phyloP scores from a whole-genome alignment of 163 green algal genomes.

The Scenedesmus sp. region DNA sequence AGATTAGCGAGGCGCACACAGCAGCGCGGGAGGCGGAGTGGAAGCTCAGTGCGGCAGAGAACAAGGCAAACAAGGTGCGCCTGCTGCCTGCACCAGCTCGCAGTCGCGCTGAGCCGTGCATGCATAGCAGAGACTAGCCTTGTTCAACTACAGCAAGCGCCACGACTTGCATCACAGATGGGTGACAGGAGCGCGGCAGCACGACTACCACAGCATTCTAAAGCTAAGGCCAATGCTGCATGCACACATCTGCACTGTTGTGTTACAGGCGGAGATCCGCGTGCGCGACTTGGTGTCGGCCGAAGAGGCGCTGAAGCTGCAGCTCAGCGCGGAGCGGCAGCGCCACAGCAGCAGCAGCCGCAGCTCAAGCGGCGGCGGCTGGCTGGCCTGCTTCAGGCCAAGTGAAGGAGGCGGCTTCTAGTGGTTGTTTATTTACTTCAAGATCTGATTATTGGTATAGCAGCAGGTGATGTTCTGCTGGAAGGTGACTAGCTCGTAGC shows the following conservation, averaged over 20 bases:
- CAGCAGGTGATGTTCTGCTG: background rate
- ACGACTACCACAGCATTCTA: too few species aligned
- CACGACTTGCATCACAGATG: background rate
- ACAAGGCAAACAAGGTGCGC: slow-evolving; percentile 20
- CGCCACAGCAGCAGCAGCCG: background rate
- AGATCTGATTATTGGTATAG: background rate
- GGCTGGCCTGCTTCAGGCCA: background rate
- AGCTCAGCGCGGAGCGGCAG: slow-evolving; percentile 24
- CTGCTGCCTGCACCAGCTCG: background rate
- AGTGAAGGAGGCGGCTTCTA: background rate
- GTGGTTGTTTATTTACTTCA: background rate
- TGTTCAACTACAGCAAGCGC: background rate
- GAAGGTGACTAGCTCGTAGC: background rate
- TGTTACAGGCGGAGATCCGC: slow-evolving; percentile 21
- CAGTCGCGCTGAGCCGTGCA: background rate
- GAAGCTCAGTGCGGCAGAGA: slow-evolving; percentile 26
- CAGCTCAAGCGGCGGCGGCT: background rate
- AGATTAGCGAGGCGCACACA: slow-evolving; percentile 18
- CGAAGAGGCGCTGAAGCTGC: slow-evolving; percentile 19
- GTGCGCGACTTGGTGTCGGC: slow-evolving; percentile 35
- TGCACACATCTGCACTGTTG: background rate
- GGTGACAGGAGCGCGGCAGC: too few species aligned
- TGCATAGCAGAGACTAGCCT: background rate
- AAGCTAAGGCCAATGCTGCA: background rate
- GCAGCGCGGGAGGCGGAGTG: slow-evolving; percentile 41